Evolutionary conservation across 2,329 filamentous ascomycete genomes (phyloP), one percentile per base, ranked within the genome.

Genomic region (Sarocladiaceae sp.): DNA sequence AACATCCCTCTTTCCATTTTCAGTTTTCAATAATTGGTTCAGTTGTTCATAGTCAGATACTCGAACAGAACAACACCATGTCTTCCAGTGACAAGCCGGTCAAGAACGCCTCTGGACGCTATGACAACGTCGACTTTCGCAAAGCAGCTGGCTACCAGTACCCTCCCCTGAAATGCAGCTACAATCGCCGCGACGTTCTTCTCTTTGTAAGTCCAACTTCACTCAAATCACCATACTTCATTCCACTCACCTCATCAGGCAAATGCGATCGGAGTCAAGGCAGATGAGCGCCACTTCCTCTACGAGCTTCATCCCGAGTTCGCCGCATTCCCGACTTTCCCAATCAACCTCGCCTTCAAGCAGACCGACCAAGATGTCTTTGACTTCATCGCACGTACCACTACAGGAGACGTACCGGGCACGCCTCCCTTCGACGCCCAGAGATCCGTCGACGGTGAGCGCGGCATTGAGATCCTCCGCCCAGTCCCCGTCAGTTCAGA

Each of bases 321-420:
- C 37, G 61, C 67, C 13, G 57, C 56, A 6, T 72, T 72, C 48
- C 69, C 69, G n/a, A 72, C 68, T 0, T 72, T 70, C 46, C 63
- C 68, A 21, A 63, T 69, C 50, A 69, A 69, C 45, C 58, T 70
- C 4, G 58, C 60, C 29, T 70, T 69, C 55, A 72, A 71, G 53
- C 61, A 66, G 51, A 67, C 66, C 5, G 61, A 65, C 42, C 64
- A 68, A 46, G 68, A 70, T 49, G 65, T 70, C 33, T 65, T 63
- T 45, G 61, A 69, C 52, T 69, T 67, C 50, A 58, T 64, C 50
- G 53, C 60, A 6, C 60, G 61, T 19, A 62, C 59, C 21, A 59
- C 59, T 2, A 49, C 57, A 1, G 56, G 50, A 26, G 50, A 58
- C 6, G 60, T 69, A 1, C 67, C 67, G 2, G 65, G 62, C 10